Evolutionary conservation across 1,139 yeast genomes (phyloP), one percentile per base, ranked within the genome.

Genomic region (Pichia sp.): DNA sequence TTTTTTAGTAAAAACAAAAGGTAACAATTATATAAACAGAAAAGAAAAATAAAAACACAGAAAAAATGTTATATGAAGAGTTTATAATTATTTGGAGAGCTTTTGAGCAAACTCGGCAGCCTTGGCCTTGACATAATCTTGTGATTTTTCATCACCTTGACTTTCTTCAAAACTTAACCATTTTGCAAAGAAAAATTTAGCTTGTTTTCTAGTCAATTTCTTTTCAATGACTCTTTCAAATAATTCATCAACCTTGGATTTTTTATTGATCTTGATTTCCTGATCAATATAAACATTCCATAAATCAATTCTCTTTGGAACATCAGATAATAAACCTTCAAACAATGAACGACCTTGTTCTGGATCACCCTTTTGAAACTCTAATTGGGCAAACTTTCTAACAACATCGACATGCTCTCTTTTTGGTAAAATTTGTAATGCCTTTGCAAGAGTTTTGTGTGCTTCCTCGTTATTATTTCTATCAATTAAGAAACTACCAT

Each of bases 221-320:
- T 74, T 78, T 42, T 76, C 61, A 28, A 69, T 44, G 6, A 83
- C 87, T 60, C 97, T 77, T 63, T 88, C 96, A 56, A 88, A 89
- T 48, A 91, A 68, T 23, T 75, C 81, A 57, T 81, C 91, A 31
- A 79, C 81, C 60, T 78, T 78, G 50, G 69, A 68, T 61, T 76
- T 77, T 38, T 78, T 78, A 42, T 71, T 72, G 18, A 57, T 44
- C 39, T 63, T 69, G 59, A 85, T 80, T 64, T 91, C 97, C 64
- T 86, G 95, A 62, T 91, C 98, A 50, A 89, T 75, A 63, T 88
- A 88, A 34, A 89, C 93, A 59, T 84, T 88, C 97, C 97, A 91
- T 51, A 91, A 65, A 62, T 91, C 98, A 46, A 86, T 77, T 64
- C 95, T 78, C 69, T 87, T 87, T 46, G 96, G 94, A 38, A 86